These are phyloP conservation scores for Xylariaceae sp. DNA, from an alignment of 2,329 filamentous ascomycete genomes.

Conservation along the genomic window DNA sequence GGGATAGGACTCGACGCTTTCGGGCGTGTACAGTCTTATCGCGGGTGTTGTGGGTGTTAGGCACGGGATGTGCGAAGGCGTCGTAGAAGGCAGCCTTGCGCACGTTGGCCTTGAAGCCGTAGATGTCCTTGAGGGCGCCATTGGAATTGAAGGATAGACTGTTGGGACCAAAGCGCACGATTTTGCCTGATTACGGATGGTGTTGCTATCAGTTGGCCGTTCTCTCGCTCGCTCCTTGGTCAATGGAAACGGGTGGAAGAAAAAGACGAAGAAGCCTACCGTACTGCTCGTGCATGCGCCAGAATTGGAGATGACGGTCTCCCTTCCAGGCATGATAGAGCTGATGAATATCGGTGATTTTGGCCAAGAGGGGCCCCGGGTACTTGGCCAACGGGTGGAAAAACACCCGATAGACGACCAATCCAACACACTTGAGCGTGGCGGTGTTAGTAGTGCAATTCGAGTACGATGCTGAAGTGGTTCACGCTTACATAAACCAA, in stretches of 20 bases:
- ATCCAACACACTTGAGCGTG: slow-evolving; percentile 25
- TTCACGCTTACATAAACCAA: slow-evolving; percentile 19
- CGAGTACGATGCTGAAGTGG: neutral
- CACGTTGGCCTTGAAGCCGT: slow-evolving; percentile 60
- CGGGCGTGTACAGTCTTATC: slow-evolving; percentile 65
- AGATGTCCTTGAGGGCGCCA: slow-evolving; percentile 62
- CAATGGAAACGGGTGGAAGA: neutral
- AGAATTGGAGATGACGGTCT: slow-evolving; percentile 69
- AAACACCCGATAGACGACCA: slow-evolving; percentile 54
- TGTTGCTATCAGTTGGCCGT: slow-evolving; percentile 8
- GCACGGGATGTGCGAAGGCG: slow-evolving; percentile 65
- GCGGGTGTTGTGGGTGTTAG: slow-evolving; percentile 69
- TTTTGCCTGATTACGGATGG: slow-evolving; percentile 41
- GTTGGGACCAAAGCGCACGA: slow-evolving; percentile 76
- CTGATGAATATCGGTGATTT: slow-evolving; percentile 60
- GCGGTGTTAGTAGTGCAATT: slow-evolving; percentile 5
- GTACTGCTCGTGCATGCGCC: slow-evolving; percentile 66
- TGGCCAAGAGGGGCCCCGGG: slow-evolving; percentile 60
- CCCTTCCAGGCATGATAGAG: slow-evolving; percentile 73
- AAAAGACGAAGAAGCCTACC: slow-evolving; percentile 40
- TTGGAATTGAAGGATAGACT: slow-evolving; percentile 72
- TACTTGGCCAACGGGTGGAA: slow-evolving; percentile 63
- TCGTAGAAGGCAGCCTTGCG: slow-evolving; percentile 70
- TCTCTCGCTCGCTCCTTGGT: neutral
- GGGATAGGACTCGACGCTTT: slow-evolving; percentile 67